These are phyloP conservation scores for Castanopsis chinensis DNA, from an alignment of 306 rosid species.

Conservation along the genomic window DNA sequence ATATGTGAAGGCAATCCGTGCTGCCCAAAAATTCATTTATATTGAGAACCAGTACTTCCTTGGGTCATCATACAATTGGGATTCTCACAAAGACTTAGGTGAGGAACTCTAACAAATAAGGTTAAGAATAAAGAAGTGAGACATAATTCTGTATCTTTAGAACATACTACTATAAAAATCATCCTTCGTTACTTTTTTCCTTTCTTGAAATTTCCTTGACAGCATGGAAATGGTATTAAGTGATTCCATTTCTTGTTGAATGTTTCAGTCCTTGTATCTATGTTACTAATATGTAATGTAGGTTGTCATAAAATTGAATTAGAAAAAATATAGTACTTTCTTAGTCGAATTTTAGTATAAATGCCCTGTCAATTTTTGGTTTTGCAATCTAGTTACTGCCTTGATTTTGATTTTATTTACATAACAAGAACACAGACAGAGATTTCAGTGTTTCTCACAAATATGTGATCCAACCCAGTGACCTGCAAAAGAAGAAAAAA, in stretches of 20 bases:
- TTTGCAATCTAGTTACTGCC: neutral
- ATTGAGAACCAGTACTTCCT: conserved; percentile 85
- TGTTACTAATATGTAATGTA: neutral
- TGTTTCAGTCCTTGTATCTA: neutral
- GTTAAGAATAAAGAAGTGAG: conserved; percentile 1
- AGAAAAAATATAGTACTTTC: neutral
- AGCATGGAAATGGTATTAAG: neutral
- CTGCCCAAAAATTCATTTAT: conserved; percentile 78
- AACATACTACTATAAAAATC: neutral
- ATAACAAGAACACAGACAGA: neutral
- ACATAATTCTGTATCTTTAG: neutral
- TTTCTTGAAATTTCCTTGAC: neutral
- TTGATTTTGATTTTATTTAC: neutral
- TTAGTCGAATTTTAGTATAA: neutral
- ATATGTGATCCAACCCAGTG: neutral
- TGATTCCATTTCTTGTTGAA: neutral
- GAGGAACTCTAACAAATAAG: conserved; percentile 21
- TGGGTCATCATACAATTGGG: conserved; percentile 88
- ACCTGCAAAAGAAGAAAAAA: neutral
- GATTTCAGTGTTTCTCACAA: neutral
- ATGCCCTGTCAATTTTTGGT: neutral
- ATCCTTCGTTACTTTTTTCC: neutral
- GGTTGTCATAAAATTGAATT: neutral
- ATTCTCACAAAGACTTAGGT: conserved; percentile 65
- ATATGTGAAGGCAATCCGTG: conserved; percentile 74